Evolutionary conservation across 306 rosid genomes (phyloP), one percentile per base, ranked within the genome.

Genomic region (Vigna hirtella): DNA sequence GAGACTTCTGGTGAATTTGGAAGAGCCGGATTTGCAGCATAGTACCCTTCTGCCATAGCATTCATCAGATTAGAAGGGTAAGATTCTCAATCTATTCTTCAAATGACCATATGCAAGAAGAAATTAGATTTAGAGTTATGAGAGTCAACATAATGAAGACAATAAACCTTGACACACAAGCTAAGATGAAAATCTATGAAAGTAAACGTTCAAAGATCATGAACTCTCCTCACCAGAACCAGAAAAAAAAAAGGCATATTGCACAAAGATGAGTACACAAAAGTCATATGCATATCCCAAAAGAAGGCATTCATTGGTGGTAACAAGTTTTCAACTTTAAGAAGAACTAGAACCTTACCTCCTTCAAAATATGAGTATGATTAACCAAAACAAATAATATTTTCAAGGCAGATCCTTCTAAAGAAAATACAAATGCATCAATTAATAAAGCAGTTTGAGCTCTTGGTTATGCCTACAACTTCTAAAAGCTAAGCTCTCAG

Each of bases 31-130:
- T 88, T 87, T 74, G 80, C 87, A 62, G 69, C 77, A 83, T 64
- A 18, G 66, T 76, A 91, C 47, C 88, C 82, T 75, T 88, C 99
- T 95, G 99, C 58, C 66, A 76, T 59, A 74, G 75, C 34, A 83
- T 77, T 80, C 82, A 86, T 73, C 66, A 76, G 79, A 76, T 78
- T 66, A 85, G 42, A 84, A 15, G 59, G 66, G 67, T 76, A 80
- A 88, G 73, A 70, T 52, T 72, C 67, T 36, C 76, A 24, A 66
- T 55, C 50, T 76, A 79, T 34, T 51, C 15, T 77, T 32, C 62
- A 43, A 73, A 26, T 34, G 45, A 79, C 13, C 32, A 1, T 40
- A 49, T 79, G 38, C 20, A 82, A 14, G n/a, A 18, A 28, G 45
- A 79, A 75, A 62, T 26, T 24, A 26, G 68, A 32, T 47, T 28